Base-by-base conservation (phyloP, 2,329 filamentous ascomycete species). In the Aspergillus sp. region DNA sequence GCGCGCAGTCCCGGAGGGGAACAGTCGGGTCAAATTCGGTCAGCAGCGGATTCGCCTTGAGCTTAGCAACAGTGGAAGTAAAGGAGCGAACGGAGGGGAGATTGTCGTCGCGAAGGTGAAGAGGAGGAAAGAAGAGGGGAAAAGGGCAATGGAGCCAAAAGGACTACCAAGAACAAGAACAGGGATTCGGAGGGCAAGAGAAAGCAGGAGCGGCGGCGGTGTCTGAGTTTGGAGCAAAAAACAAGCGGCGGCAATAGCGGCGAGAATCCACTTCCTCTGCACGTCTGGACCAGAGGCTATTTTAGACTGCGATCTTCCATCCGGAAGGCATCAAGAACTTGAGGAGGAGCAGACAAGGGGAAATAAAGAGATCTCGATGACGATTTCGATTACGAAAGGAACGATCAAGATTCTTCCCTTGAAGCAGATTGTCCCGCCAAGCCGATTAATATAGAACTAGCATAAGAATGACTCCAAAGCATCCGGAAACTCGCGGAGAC, bases 211-310 rank as follows among this genome's bases (percentile, higher is more conserved):
- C 48, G 48, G 57, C 25, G 53, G 56, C 28, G 47, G 60, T 23
- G 41, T 53, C 51, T 55, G 51, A 65, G 31, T 22, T 59, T 30
- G 56, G 49, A 61, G 19, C 46, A 25, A 59, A 62, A 45, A 54
- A 62, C 52, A 65, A 65, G 64, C 60, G 64, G 66, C 66, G 66
- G 66, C 66, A 67, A 68, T 67, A 67, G 65, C 65, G 66, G 66
- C 66, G 65, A 60, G 52, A 31, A 60, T 56, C 25, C 34, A 54
- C 58, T 55, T 6, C 30, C n/a, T 43, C 31, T 45, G 28, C 7
- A 54, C 52, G 52, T 41, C 52, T 31, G 52, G 52, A 54, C 23
- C 56, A 56, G 46, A 54, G 60, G 62, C 57, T 50, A 60, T 54
- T 59, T 49, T 54, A 61, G 48, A 46, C 48, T 59, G 41, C 48